phyloP scores from a whole-genome alignment of 495 filamentous ascomycete species.

The Clohesyomyces aquaticus region DNA sequence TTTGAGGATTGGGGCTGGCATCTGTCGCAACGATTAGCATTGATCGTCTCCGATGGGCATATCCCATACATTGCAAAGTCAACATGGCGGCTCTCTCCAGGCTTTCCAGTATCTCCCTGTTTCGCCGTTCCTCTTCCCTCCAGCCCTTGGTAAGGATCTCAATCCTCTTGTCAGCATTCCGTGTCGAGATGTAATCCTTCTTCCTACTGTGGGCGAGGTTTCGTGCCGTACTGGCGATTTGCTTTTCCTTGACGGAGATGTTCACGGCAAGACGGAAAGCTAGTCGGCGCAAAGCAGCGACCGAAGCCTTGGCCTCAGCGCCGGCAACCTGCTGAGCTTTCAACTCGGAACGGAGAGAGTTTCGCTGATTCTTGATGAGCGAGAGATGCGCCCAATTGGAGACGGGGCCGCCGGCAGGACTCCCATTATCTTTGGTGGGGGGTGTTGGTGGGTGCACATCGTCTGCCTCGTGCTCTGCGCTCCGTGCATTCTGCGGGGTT shows the following conservation, averaged over 20 bases:
- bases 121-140: conserved; percentile 31
- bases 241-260: conserved; percentile 39
- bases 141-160: conserved; percentile 19
- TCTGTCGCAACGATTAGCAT: conserved; percentile 23
- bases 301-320: conserved; percentile 25
- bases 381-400: conserved; percentile 39
- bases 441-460: neutral
- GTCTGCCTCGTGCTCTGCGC: neutral
- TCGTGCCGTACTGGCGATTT: conserved; percentile 28
- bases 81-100: conserved; percentile 32
- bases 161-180: conserved; percentile 32
- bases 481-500: neutral
- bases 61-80: conserved; percentile 35
- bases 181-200: conserved; percentile 23
- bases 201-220: conserved; percentile 30
- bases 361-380: conserved; percentile 36
- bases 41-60: neutral
- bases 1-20: conserved; percentile 11
- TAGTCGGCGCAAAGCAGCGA: conserved; percentile 29
- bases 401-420: conserved; percentile 8
- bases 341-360: conserved; percentile 20
- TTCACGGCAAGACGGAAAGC: conserved; percentile 41
- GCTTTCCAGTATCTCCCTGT: conserved; percentile 33
- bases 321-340: conserved; percentile 29
- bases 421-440: conserved; percentile 12